Evolutionary conservation across 1,284 basidiomycete genomes (phyloP).

Genomic region (Leccinum fuscescens): DNA sequence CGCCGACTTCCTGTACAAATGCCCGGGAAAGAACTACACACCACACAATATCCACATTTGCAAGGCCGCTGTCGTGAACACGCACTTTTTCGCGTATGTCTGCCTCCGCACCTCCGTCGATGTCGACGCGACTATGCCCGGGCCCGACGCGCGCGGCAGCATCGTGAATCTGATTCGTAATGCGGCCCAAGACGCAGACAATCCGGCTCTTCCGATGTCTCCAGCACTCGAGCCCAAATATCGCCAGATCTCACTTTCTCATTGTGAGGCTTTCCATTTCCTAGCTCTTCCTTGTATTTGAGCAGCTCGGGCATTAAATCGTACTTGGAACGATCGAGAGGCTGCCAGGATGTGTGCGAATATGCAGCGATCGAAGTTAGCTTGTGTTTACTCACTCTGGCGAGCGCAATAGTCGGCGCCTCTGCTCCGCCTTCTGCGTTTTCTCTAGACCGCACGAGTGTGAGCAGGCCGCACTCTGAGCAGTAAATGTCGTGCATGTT

Average conservation of each 20-base stretch:
- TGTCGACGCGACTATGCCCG: too few relatives aligned
- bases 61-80: constrained; percentile 67
- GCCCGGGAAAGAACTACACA: constrained; percentile 57
- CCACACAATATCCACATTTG: constrained; percentile 66
- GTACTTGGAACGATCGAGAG: too few relatives aligned
- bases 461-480: constrained; percentile 20
- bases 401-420: neutral
- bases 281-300: too few relatives aligned
- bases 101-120: too few relatives aligned
- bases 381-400: too few relatives aligned
- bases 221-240: constrained; percentile 61
- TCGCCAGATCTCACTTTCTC: too few relatives aligned
- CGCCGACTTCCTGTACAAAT: constrained; percentile 64
- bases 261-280: too few relatives aligned
- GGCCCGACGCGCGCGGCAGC: constrained; percentile 27
- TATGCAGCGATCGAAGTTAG: too few relatives aligned
- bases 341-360: too few relatives aligned
- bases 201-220: constrained; percentile 65
- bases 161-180: too few relatives aligned
- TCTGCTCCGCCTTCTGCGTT: constrained; percentile 17
- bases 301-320: too few relatives aligned
- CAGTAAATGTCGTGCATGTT: constrained; percentile 25
- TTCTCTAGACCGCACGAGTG: constrained; percentile 13
- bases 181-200: constrained; percentile 41
- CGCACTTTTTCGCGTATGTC: constrained; percentile 25